These are phyloP conservation scores for Coniferiporia sulphurascens DNA, from an alignment of 1,284 basidiomycete species.

Conservation along the genomic window DNA sequence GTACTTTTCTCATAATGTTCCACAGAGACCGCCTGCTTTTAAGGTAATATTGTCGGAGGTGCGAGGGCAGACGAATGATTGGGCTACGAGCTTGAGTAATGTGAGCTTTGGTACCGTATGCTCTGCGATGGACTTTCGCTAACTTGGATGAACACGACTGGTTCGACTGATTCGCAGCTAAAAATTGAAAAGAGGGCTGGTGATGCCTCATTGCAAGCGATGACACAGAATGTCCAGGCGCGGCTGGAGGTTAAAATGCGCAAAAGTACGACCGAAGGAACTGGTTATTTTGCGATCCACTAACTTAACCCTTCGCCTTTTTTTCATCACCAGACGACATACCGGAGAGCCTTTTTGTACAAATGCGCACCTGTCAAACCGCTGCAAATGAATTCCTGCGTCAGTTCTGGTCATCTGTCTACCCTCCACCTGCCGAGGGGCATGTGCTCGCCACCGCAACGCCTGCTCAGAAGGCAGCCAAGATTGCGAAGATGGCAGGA, in stretches of 20 bases:
- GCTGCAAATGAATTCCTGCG: constrained; percentile 94
- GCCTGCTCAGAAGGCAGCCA: constrained; percentile 62
- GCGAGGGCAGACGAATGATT: constrained; percentile 47
- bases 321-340: constrained; percentile 58
- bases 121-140: constrained; percentile 2
- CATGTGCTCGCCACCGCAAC: constrained; percentile 44
- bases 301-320: not conserved
- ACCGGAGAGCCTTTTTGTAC: constrained; percentile 70
- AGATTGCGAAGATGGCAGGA: constrained; percentile 80
- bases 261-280: constrained; percentile 45
- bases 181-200: constrained; percentile 61
- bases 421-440: constrained; percentile 67
- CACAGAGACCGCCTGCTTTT: constrained; percentile 10
- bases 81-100: constrained; percentile 54
- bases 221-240: constrained; percentile 72
- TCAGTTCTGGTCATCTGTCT: constrained; percentile 90
- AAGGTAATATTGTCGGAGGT: constrained; percentile 28
- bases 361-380: constrained; percentile 86
- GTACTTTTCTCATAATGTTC: not conserved
- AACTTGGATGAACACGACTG: not conserved
- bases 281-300: not conserved
- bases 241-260: constrained; percentile 59
- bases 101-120: constrained; percentile 32
- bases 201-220: constrained; percentile 61
- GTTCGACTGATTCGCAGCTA: constrained; percentile 34